Evolutionary conservation across 495 filamentous ascomycete genomes (phyloP).

Genomic region (Copromyces sp.): DNA sequence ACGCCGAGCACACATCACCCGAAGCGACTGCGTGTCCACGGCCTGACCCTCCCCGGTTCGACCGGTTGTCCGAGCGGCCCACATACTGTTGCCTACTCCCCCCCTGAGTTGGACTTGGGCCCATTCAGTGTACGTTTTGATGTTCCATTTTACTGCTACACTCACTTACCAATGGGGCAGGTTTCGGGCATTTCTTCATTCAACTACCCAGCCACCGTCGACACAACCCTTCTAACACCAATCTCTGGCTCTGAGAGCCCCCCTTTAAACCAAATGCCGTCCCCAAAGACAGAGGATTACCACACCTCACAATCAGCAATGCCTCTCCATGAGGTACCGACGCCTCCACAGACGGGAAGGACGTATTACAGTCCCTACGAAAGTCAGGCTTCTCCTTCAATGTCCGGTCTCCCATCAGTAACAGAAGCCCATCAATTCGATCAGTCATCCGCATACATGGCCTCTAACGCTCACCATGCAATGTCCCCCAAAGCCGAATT

Average conservation of each 20-base stretch:
- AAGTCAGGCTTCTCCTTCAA: slow-evolving; percentile 28
- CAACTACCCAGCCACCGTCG: slow-evolving; percentile 32
- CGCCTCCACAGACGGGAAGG: slow-evolving; percentile 33
- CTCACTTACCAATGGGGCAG: slow-evolving; percentile 10
- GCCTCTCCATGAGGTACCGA: slow-evolving; percentile 29
- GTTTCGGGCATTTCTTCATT: slow-evolving; percentile 32
- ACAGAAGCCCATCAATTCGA: slow-evolving; percentile 20
- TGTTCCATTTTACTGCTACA: background rate
- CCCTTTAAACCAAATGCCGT: slow-evolving; percentile 27
- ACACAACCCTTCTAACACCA: slow-evolving; percentile 36
- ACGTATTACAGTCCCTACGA: slow-evolving; percentile 30
- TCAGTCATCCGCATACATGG: slow-evolving; percentile 18
- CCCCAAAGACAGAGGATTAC: slow-evolving; percentile 27
- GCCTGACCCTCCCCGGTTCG: slow-evolving; percentile 12
- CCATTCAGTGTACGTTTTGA: slow-evolving; percentile 22
- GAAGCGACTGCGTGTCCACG: slow-evolving; percentile 7
- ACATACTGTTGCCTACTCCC: slow-evolving; percentile 14
- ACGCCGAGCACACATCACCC: slow-evolving; percentile 13
- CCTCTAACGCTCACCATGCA: slow-evolving; percentile 19
- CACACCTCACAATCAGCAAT: slow-evolving; percentile 17
- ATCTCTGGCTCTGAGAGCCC: slow-evolving; percentile 36
- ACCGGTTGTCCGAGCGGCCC: slow-evolving; percentile 13
- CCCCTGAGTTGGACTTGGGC: slow-evolving; percentile 18
- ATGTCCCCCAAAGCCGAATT: slow-evolving; percentile 23
- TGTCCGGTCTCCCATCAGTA: slow-evolving; percentile 21